Conservation (phyloP, 2,329 filamentous ascomycete genomes). For the Epichloe gansuensis region DNA sequence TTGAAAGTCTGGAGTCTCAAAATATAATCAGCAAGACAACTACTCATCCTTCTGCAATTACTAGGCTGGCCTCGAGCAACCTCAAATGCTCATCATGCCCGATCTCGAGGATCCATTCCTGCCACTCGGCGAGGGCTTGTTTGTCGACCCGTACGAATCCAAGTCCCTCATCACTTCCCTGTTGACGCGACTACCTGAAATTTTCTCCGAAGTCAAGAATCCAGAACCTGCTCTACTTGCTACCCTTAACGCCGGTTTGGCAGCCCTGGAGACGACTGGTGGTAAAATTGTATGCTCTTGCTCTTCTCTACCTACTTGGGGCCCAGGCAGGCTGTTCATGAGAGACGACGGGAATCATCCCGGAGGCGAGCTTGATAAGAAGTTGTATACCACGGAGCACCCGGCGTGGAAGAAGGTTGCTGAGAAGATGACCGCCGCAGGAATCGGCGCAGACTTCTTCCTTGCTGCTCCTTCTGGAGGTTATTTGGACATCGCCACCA, state of each 20-base stretch:
- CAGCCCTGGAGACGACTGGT: conserved; percentile 75
- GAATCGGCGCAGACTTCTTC: conserved; percentile 89
- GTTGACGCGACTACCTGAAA: conserved; percentile 67
- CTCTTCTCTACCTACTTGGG: conserved; percentile 80
- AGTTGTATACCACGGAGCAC: conserved; percentile 83
- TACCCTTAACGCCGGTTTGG: conserved; percentile 68
- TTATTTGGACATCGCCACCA: conserved; percentile 86
- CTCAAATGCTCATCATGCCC: conserved; percentile 98
- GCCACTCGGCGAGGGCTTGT: conserved; percentile 79
- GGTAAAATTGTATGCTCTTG: conserved; percentile 87
- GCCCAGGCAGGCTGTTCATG: conserved; percentile 72
- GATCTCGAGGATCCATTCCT: conserved; percentile 96
- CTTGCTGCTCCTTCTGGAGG: conserved; percentile 80
- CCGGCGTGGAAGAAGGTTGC: conserved; percentile 76
- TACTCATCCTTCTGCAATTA: not conserved
- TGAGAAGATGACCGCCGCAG: conserved; percentile 75
- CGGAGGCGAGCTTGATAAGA: conserved; percentile 81
- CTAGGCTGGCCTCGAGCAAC: conserved; percentile 63
- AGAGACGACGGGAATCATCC: conserved; percentile 81
- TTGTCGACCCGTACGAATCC: conserved; percentile 87
- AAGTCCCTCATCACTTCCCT: conserved; percentile 79
- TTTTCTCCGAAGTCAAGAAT: conserved; percentile 82
- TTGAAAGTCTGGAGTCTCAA: not conserved
- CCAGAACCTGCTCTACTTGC: conserved; percentile 83
- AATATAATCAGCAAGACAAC: not conserved